Evolutionary conservation across 345 rosid species (phyloP), one percentile per base, ranked within the genome.

Genomic region (Garcia nutans): DNA sequence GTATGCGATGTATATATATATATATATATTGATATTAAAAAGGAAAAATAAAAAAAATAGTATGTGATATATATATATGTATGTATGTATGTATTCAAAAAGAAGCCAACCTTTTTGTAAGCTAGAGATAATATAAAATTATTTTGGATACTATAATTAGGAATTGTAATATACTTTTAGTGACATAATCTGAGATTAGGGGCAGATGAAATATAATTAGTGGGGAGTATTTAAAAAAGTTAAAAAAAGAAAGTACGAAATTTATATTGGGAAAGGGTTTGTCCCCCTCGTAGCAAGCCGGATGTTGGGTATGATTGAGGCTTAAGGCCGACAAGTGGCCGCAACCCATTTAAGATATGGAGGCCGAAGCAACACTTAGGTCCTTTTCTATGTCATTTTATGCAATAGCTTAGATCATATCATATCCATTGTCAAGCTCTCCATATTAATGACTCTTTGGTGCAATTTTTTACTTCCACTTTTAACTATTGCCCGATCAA

Each of bases 261-360:
- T 26, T 69, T 26, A 52, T 52, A 57, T 45, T 76, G 74, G 77
- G 73, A 20, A 24, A 15, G 74, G 26, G 75, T 11, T 10, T 85
- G 88, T 71, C 78, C 81, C 87, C 86, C 52, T 78, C 45, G 13
- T 10, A 23, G 74, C 75, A 73, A 74, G 70, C 85, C 77, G 70
- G 15, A 56, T 77, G 84, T 76, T 78, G 65, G 80, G 68, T 45
- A 70, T 64, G 76, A 74, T 52, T 26, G 58, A 16, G 65, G 65
- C 82, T 57, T 76, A 71, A 47, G 8, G 73, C 88, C 77, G 85
- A 85, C 88, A 82, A 20, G 17, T 17, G 81, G 82, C 79, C 77
- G 81, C 77, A 72, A 76, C 78, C 42, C 82, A 74, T 70, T 82
- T 78, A 61, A 75, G 61, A 71, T 60, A 61, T 64, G 65, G 77